Base-by-base conservation (phyloP, 2,329 filamentous ascomycete genomes). In the Elsinoe necatrix region DNA sequence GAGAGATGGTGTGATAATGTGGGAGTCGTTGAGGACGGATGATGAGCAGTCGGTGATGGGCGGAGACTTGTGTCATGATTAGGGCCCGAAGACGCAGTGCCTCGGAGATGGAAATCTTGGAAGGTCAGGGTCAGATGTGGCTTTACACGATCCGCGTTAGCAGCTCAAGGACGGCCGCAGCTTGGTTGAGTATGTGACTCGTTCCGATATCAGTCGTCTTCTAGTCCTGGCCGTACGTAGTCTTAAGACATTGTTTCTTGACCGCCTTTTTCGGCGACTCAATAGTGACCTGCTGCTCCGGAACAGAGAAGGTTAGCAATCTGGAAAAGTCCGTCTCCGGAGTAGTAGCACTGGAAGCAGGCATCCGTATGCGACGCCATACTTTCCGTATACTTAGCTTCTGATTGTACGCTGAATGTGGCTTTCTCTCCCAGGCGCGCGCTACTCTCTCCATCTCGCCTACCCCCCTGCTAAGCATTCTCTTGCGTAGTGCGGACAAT, bases 401-500 rank as follows among this genome's bases (percentile, higher is more conserved):
- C 14, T 64, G 61, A 18, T 63, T 61, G 55, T 69, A 68, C 11
- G 73, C 73, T 11, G 69, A 70, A 58, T 73, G 66, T 5, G 74
- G 72, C 56, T 69, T 71, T 51, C 76, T 71, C 56, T 79, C 76
- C 75, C 75, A 79, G 43, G 68, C 76, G 47, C 75, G 73, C 16
- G 71, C 73, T 3, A 72, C 67, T 51, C 71, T 72, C 12, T 70
- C n/a, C n/a, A n/a, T n/a, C n/a, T n/a, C n/a, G n/a, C n/a, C n/a
- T n/a, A n/a, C n/a, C n/a, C n/a, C n/a, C n/a, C n/a, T n/a, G n/a
- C n/a, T n/a, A n/a, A n/a, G n/a, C n/a, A n/a, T n/a, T n/a, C n/a
- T n/a, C n/a, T n/a, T n/a, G n/a, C n/a, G n/a, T n/a, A n/a, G n/a
- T n/a, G n/a, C n/a, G n/a, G n/a, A n/a, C n/a, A n/a, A n/a, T n/a